phyloP scores from a whole-genome alignment of 805 yeast species.

The Priceomyces haplophilus region DNA sequence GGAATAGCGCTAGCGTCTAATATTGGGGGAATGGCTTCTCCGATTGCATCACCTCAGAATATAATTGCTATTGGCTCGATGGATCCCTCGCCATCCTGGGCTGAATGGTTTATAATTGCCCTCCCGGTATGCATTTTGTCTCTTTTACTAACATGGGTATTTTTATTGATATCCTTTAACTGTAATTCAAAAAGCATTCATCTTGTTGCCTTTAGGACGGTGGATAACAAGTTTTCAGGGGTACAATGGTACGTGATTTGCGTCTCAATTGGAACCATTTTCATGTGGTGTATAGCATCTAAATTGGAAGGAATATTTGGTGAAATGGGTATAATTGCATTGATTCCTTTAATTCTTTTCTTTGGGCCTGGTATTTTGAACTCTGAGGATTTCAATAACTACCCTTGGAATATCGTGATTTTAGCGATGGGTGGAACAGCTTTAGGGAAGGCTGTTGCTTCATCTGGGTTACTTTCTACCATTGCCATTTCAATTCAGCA shows the following conservation, averaged over 20 bases:
- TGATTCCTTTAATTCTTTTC: constrained; percentile 84
- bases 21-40: constrained; percentile 54
- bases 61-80: constrained; percentile 53
- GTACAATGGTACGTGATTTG: constrained; percentile 72
- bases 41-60: constrained; percentile 55
- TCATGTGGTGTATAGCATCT: constrained; percentile 87
- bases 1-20: constrained; percentile 53
- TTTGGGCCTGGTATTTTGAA: constrained; percentile 87
- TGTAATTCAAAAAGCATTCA: constrained; percentile 45
- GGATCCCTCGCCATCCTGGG: constrained; percentile 54
- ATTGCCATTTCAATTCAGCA: constrained; percentile 70
- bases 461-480: constrained; percentile 79
- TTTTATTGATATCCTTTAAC: constrained; percentile 54
- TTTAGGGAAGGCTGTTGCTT: constrained; percentile 89
- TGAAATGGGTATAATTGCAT: constrained; percentile 94
- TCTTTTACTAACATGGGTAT: constrained; percentile 44
- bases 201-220: constrained; percentile 56
- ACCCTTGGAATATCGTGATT: constrained; percentile 93
- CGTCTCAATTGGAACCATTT: constrained; percentile 70
- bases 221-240: constrained; percentile 62
- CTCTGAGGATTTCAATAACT: constrained; percentile 90
- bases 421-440: constrained; percentile 98
- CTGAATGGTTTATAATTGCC: constrained; percentile 53
- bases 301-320: constrained; percentile 73
- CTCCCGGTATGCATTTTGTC: constrained; percentile 45